phyloP scores from a whole-genome alignment of 257 asterid genomes.

The Nicotiana attenuata region DNA sequence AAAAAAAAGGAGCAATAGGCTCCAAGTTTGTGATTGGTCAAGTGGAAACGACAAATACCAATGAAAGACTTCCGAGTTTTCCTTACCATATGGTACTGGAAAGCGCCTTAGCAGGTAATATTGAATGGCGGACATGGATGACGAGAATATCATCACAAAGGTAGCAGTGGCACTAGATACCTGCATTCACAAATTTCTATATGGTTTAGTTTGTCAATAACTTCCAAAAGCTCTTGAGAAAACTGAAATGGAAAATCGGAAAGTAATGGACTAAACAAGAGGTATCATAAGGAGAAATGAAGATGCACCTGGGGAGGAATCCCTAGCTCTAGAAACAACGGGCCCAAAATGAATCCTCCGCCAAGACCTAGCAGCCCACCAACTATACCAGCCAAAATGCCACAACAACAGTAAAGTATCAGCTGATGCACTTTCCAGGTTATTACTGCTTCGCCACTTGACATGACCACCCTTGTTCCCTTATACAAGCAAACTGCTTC shows the following conservation, averaged over 20 bases:
- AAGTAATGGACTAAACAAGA: background rate
- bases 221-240: background rate
- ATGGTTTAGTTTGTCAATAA: background rate
- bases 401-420: slow-evolving; percentile 44
- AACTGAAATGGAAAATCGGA: background rate
- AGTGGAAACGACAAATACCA: background rate
- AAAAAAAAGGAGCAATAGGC: background rate
- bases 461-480: slow-evolving; percentile 40
- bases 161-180: slow-evolving; percentile 65
- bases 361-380: slow-evolving; percentile 71
- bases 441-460: slow-evolving; percentile 37
- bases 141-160: slow-evolving; percentile 43
- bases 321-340: slow-evolving; percentile 54
- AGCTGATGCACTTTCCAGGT: slow-evolving; percentile 43
- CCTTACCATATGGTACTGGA: slow-evolving; percentile 45
- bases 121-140: slow-evolving; percentile 61
- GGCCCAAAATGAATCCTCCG: slow-evolving; percentile 63
- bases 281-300: background rate
- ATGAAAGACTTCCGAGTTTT: background rate
- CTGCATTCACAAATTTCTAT: slow-evolving; percentile 21
- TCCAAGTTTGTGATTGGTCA: background rate
- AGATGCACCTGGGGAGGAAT: slow-evolving; percentile 55
- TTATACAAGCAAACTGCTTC: slow-evolving; percentile 50
- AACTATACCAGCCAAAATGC: slow-evolving; percentile 52
- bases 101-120: slow-evolving; percentile 48